A percentile compares a stretch with the other conserved stretches of the same genome.
These are phyloP conservation scores for Malassezia slooffiae DNA, from an alignment of 1,284 basidiomycete species.

Conservation along the genomic window DNA sequence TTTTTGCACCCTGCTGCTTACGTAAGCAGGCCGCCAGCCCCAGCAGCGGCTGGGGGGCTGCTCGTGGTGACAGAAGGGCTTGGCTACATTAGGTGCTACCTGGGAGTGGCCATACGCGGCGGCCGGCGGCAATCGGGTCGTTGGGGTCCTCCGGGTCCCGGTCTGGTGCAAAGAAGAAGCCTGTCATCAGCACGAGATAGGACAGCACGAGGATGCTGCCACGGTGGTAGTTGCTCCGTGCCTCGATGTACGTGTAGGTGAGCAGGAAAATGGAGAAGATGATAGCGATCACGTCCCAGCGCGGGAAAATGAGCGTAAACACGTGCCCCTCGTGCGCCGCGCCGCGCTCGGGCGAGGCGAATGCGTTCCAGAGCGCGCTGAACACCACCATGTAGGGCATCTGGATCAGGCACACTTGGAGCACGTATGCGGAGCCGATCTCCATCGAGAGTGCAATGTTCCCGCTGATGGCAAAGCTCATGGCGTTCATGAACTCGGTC, in stretches of 20 bases:
- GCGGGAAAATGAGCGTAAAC: constrained; percentile 71
- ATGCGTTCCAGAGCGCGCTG: constrained; percentile 83
- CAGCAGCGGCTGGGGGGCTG: no score
- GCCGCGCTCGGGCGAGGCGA: constrained; percentile 49
- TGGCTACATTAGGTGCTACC: no score
- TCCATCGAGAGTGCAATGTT: constrained; percentile 95
- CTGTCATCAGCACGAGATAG: constrained; percentile 39
- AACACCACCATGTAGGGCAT: constrained; percentile 99
- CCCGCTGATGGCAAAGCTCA: constrained; percentile 94
- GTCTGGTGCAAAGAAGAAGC: constrained; percentile 42
- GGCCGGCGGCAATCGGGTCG: no score
- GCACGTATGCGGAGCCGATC: constrained; percentile 94
- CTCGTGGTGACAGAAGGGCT: no score
- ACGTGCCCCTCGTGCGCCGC: constrained; percentile 22
- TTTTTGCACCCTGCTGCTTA: constrained; percentile 9
- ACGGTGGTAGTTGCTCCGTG: constrained; percentile 76
- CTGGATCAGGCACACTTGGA: constrained; percentile 94
- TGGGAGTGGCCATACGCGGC: no score
- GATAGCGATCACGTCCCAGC: constrained; percentile 95
- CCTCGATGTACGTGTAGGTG: constrained; percentile 98
- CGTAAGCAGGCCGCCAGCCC: constrained; percentile 12
- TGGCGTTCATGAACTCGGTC: constrained; percentile 99
- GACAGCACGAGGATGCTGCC: constrained; percentile 41
- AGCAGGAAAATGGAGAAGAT: constrained; percentile 70
- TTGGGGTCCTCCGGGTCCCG: constrained; percentile 7